Conservation (phyloP, 805 yeast genomes). For the Lipomyces chichibuensis region DNA sequence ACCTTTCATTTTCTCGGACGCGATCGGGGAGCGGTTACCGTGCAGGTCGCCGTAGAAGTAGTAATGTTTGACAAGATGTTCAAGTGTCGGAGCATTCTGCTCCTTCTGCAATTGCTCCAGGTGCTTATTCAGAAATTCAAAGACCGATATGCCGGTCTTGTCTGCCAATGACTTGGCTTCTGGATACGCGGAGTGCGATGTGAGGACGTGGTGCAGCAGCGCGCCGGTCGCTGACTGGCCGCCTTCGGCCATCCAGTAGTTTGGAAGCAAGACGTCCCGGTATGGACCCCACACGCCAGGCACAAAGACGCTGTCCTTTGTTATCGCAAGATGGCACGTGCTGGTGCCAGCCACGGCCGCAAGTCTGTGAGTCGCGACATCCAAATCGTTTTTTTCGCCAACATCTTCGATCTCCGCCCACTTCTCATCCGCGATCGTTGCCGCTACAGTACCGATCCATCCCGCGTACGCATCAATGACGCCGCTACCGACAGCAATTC, state of each 20-base stretch:
- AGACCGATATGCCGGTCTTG: constrained; percentile 69
- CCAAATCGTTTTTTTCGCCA: constrained; percentile 45
- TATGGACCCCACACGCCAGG: constrained; percentile 99
- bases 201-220: constrained; percentile 79
- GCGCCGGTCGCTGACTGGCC: constrained; percentile 99
- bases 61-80: constrained; percentile 76
- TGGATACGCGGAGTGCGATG: constrained; percentile 84
- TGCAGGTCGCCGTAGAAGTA: constrained; percentile 96
- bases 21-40: constrained; percentile 97
- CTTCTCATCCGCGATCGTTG: constrained; percentile 62
- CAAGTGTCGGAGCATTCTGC: constrained; percentile 67
- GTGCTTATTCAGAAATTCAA: constrained; percentile 77
- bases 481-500: constrained; percentile 88
- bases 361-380: constrained; percentile 71
- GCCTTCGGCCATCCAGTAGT: constrained; percentile 95
- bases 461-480: constrained; percentile 99
- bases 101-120: constrained; percentile 67
- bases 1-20: constrained; percentile 92
- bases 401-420: constrained; percentile 20
- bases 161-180: constrained; percentile 71
- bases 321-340: constrained; percentile 91
- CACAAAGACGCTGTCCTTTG: constrained; percentile 82
- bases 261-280: constrained; percentile 87
- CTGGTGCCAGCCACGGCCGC: constrained; percentile 99
- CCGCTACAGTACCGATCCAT: constrained; percentile 98